Evolutionary conservation across 2,329 filamentous ascomycete species (phyloP).

Genomic region (Canariomyces notabilis): DNA sequence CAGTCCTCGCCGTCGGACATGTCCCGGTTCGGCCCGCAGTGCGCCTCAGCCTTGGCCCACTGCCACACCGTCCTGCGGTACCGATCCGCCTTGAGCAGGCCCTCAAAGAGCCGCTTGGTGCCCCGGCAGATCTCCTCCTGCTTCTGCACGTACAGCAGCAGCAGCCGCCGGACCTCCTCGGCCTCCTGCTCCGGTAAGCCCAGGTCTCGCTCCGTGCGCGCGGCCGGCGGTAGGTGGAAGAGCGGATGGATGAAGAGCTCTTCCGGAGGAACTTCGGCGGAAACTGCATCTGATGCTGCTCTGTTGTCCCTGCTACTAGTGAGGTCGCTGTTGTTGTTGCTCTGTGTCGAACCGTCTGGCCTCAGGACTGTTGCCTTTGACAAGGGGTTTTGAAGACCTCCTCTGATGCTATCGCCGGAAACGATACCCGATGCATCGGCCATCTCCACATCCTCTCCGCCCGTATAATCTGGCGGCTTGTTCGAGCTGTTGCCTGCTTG

Average conservation of each 20-base stretch:
- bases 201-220: constrained; percentile 62
- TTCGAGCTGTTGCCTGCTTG: neutral
- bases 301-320: no score
- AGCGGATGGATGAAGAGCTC: constrained; percentile 66
- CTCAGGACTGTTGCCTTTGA: neutral
- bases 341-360: no score
- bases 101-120: constrained; percentile 61
- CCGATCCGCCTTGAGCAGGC: constrained; percentile 67
- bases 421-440: constrained; percentile 8
- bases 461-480: neutral
- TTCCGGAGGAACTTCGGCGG: constrained; percentile 24
- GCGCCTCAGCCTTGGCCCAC: constrained; percentile 75
- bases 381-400: neutral
- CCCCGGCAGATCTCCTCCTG: constrained; percentile 78
- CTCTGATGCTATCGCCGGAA: neutral
- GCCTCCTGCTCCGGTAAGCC: constrained; percentile 70
- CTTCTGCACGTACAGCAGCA: constrained; percentile 76
- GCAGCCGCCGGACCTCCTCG: constrained; percentile 68
- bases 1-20: constrained; percentile 88
- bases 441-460: constrained; percentile 19
- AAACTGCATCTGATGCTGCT: constrained; percentile 9
- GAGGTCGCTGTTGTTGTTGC: no score
- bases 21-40: constrained; percentile 60
- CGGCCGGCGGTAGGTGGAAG: constrained; percentile 60
- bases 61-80: constrained; percentile 65